Percentiles rank a stretch among this genome's conserved stretches.
Evolutionary conservation across 2,329 filamentous ascomycete genomes (phyloP).

Genomic region (Verticillium zaregamsianum): DNA sequence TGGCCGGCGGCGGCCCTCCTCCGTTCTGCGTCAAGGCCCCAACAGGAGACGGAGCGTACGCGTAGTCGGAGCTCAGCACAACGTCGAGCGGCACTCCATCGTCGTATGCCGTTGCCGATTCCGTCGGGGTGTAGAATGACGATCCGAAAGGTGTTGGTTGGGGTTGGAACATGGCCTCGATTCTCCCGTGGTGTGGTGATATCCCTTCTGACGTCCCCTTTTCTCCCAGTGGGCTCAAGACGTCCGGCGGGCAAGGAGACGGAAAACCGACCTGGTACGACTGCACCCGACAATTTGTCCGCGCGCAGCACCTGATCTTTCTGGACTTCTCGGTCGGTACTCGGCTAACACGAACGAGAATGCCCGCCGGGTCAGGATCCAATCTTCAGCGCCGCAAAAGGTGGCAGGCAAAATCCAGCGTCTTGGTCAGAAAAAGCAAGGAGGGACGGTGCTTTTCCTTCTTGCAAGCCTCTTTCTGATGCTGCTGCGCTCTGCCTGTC

Average conservation of each 20-base stretch:
- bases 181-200: background rate
- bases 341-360: background rate
- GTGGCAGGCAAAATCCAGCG: background rate
- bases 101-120: background rate
- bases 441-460: background rate
- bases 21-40: background rate
- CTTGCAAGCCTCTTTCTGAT: background rate
- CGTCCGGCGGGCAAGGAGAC: background rate
- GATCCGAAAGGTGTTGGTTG: constrained; percentile 44
- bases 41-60: background rate
- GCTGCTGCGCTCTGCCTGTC: background rate
- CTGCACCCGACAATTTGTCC: background rate
- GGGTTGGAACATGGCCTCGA: constrained; percentile 48
- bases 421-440: background rate
- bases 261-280: background rate
- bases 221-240: background rate
- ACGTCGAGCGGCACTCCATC: background rate
- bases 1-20: background rate
- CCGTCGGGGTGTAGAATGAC: constrained; percentile 26
- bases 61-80: background rate
- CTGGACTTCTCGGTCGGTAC: background rate
- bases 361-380: background rate
- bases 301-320: background rate
- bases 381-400: background rate
- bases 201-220: background rate